phyloP scores from a whole-genome alignment of 805 yeast genomes.

The Barnettozyma populi region DNA sequence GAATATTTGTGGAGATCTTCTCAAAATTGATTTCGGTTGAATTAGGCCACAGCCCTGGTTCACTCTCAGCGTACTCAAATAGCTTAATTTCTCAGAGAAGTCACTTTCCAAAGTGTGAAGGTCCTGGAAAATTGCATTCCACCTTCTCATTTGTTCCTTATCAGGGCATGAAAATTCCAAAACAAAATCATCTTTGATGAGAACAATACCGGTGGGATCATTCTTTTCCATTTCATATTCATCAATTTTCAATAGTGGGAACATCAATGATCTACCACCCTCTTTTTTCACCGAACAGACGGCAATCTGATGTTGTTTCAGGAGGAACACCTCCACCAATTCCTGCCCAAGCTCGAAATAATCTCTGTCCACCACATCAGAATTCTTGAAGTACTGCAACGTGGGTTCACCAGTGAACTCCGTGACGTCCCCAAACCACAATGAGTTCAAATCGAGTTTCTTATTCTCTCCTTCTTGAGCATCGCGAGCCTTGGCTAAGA shows the following conservation, averaged over 20 bases:
- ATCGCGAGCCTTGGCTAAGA: conserved; percentile 16
- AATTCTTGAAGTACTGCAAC: conserved; percentile 15
- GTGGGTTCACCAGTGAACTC: conserved; percentile 10
- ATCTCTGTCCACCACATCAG: conserved; percentile 20
- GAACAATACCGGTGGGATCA: conserved; percentile 4
- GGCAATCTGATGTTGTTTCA: conserved; percentile 17
- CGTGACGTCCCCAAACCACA: conserved; percentile 16
- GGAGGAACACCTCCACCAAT: conserved; percentile 18
- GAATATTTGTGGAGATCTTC: conserved; percentile 16
- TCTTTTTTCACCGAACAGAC: conserved; percentile 18
- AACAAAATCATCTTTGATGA: conserved; percentile 6
- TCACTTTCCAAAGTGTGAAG: conserved; percentile 7
- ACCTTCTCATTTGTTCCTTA: conserved; percentile 17
- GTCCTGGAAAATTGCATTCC: conserved; percentile 15
- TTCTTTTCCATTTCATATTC: conserved; percentile 14
- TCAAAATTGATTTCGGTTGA: conserved; percentile 3
- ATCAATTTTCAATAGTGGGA: conserved; percentile 18
- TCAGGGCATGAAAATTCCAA: conserved; percentile 22
- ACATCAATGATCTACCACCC: conserved; percentile 23
- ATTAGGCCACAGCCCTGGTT: conserved; percentile 20
- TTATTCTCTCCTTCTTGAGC: conserved; percentile 19
- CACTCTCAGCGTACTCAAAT: conserved; percentile 10
- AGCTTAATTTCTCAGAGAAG: conserved; percentile 6
- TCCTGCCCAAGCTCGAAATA: conserved; percentile 19
- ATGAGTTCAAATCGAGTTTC: conserved; percentile 15